Conservation (phyloP, 202 grass and related monocot species). For the Dendrocalamus latiflorus region DNA sequence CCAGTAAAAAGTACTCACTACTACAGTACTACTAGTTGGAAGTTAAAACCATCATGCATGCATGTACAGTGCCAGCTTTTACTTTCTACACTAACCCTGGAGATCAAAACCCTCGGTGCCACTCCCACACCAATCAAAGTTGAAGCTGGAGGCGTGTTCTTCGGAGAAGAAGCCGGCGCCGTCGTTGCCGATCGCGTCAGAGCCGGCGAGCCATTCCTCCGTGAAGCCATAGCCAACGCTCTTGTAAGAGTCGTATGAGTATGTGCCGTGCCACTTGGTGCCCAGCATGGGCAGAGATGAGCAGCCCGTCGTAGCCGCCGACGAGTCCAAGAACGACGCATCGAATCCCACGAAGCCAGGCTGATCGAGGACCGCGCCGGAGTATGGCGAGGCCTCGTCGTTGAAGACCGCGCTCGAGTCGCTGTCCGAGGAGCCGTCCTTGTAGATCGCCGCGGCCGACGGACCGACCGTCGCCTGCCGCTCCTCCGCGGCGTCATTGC, state of each 20-base stretch:
- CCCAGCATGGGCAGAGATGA: conserved; percentile 36
- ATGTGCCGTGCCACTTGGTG: conserved; percentile 26
- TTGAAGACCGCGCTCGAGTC: conserved; percentile 81
- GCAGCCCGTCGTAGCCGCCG: conserved; percentile 10
- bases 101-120: conserved; percentile 30
- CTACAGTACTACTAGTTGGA: neutral
- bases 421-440: conserved; percentile 78
- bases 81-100: conserved; percentile 32
- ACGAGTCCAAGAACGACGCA: conserved; percentile 17
- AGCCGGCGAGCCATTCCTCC: conserved; percentile 42
- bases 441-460: conserved; percentile 21
- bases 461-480: neutral
- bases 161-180: conserved; percentile 40
- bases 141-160: conserved; percentile 40
- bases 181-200: conserved; percentile 34
- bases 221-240: conserved; percentile 28
- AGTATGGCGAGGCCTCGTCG: conserved; percentile 52
- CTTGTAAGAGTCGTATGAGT: conserved; percentile 31
- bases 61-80: conserved; percentile 13
- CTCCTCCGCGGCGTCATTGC: conserved; percentile 15
- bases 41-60: neutral
- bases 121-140: conserved; percentile 51
- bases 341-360: conserved; percentile 29
- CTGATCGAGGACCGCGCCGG: conserved; percentile 28
- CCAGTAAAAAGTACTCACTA: neutral